Evolutionary conservation across 345 rosid species (phyloP).

Genomic region (Citrus australasica): DNA sequence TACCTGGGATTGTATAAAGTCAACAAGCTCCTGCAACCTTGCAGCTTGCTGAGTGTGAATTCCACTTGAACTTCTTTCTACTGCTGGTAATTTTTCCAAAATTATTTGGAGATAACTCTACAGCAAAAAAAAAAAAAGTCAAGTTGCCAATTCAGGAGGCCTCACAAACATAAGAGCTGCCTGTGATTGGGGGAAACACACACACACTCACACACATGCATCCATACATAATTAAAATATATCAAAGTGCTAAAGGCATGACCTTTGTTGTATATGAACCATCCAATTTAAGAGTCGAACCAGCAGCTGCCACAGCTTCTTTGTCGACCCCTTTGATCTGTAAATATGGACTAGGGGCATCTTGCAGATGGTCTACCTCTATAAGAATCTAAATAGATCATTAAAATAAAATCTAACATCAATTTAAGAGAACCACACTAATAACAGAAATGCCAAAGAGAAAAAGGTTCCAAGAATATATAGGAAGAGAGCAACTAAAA

Average conservation of each 20-base stretch:
- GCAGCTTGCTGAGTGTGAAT: conserved; percentile 79
- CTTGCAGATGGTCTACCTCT: conserved; percentile 96
- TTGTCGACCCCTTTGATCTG: conserved; percentile 97
- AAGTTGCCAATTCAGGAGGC: background rate
- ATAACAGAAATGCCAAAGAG: background rate
- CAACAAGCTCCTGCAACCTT: conserved; percentile 87
- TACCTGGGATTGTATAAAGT: conserved; percentile 92
- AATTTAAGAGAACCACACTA: background rate
- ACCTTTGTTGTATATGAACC: conserved; percentile 99
- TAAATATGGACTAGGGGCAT: conserved; percentile 67
- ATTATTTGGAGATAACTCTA: conserved; percentile 94
- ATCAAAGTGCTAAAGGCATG: conserved; percentile 10
- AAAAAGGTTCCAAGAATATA: background rate
- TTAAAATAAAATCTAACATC: conserved; percentile 8
- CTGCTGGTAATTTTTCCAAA: conserved; percentile 70
- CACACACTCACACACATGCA: background rate
- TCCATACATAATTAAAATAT: background rate
- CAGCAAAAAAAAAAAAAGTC: background rate
- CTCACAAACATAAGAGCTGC: background rate
- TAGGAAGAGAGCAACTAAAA: background rate
- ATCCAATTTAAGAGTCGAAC: conserved; percentile 80
- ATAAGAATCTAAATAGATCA: conserved; percentile 58
- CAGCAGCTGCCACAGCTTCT: conserved; percentile 92
- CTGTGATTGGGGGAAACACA: background rate
- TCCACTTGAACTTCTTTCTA: conserved; percentile 70